Evolutionary conservation across 2,329 filamentous ascomycete genomes (phyloP).

Genomic region (Xylariaceae sp.): DNA sequence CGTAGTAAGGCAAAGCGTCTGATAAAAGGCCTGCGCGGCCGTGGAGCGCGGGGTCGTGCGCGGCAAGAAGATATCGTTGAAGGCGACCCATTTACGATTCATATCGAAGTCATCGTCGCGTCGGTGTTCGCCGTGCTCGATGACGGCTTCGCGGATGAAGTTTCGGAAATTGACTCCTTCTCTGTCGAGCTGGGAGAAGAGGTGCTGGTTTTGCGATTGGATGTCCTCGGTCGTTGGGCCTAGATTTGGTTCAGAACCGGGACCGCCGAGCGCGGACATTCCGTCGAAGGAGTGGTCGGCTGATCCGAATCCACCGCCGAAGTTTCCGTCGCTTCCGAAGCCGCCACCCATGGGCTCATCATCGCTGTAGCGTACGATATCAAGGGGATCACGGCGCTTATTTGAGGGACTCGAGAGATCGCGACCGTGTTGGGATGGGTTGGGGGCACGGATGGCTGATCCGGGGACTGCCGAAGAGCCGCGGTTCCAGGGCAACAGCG

Average conservation of each 20-base stretch:
- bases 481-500: conserved; percentile 49
- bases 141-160: conserved; percentile 37
- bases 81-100: conserved; percentile 50
- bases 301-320: conserved; percentile 28
- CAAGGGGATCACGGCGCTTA: conserved; percentile 34
- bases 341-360: conserved; percentile 30
- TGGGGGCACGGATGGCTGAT: conserved; percentile 41
- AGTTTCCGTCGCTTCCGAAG: conserved; percentile 34
- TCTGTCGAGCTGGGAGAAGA: conserved; percentile 34
- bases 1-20: conserved; percentile 65
- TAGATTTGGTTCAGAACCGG: background rate
- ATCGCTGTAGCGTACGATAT: conserved; percentile 47
- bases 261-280: conserved; percentile 17
- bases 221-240: conserved; percentile 13
- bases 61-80: conserved; percentile 64
- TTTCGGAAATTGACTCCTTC: conserved; percentile 44
- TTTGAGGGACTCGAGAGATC: conserved; percentile 40
- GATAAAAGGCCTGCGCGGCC: conserved; percentile 70
- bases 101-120: conserved; percentile 30
- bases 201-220: conserved; percentile 22
- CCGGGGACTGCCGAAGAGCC: conserved; percentile 42
- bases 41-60: conserved; percentile 50
- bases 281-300: conserved; percentile 33
- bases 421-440: conserved; percentile 37
- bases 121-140: conserved; percentile 29